Conservation (phyloP, 495 filamentous ascomycete species). For the Articulospora tetracladia region DNA sequence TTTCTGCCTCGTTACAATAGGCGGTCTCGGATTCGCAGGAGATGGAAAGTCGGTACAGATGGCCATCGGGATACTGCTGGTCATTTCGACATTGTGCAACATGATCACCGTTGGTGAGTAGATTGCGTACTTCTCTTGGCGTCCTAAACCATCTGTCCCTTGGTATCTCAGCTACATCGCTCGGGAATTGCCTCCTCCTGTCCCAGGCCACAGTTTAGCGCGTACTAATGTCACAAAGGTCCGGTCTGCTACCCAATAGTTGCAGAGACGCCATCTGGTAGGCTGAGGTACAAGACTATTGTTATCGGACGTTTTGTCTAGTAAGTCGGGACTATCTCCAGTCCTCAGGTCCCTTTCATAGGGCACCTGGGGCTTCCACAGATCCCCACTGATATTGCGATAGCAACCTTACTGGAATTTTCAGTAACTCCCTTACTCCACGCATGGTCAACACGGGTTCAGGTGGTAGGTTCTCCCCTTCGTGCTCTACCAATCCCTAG, state of each 20-base stretch:
- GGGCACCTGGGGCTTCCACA: too few relatives aligned
- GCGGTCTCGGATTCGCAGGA: conserved; percentile 10
- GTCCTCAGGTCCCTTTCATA: too few relatives aligned
- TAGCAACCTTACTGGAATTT: conserved; percentile 12
- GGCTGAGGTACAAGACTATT: conserved; percentile 14
- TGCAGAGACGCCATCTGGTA: conserved; percentile 8
- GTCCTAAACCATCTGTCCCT: too few relatives aligned
- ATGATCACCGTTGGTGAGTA: conserved; percentile 19
- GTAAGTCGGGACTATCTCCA: conserved; percentile 8
- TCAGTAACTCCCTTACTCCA: conserved; percentile 7
- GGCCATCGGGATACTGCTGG: conserved; percentile 25
- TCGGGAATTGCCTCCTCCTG: too few relatives aligned
- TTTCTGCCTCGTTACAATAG: conserved; percentile 16
- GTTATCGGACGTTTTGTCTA: conserved; percentile 13
- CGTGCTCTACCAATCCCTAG: neutral
- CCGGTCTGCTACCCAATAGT: conserved; percentile 13
- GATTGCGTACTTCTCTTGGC: too few relatives aligned
- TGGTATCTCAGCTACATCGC: too few relatives aligned
- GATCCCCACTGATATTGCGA: too few relatives aligned
- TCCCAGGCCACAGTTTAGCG: too few relatives aligned
- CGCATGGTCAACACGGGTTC: conserved; percentile 15
- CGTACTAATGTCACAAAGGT: too few relatives aligned
- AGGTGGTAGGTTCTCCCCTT: conserved; percentile 1
- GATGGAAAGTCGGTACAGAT: conserved; percentile 14
- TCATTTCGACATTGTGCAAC: conserved; percentile 21